Evolutionary conservation across 2,329 filamentous ascomycete species (phyloP).

Genomic region (Paraphaeosphaeria sporulosa): DNA sequence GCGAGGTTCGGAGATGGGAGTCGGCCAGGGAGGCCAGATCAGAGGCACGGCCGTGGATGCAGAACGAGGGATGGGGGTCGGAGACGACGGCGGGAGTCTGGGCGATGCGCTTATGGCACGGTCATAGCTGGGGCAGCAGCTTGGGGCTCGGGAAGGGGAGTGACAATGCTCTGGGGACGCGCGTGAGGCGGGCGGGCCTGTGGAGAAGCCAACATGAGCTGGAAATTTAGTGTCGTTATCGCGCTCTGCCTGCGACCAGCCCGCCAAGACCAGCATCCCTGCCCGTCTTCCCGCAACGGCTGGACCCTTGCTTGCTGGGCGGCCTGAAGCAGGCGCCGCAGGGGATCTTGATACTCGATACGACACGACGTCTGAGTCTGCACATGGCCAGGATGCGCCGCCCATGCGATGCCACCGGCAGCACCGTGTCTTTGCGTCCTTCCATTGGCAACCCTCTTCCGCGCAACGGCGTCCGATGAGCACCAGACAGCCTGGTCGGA

Average conservation of each 20-base stretch:
- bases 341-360: neutral
- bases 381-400: too few species aligned
- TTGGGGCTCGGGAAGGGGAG: neutral
- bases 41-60: constrained; percentile 6
- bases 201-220: constrained; percentile 14
- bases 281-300: constrained; percentile 3
- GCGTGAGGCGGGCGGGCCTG: constrained; percentile 2
- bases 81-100: constrained; percentile 11
- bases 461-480: too few species aligned
- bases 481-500: neutral
- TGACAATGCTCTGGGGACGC: constrained; percentile 6
- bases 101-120: constrained; percentile 15
- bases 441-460: too few species aligned
- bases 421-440: too few species aligned
- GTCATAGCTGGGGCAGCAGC: constrained; percentile 21
- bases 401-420: neutral
- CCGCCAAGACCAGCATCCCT: constrained; percentile 14
- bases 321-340: neutral
- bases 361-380: neutral
- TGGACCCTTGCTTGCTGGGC: constrained; percentile 14
- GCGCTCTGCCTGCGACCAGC: constrained; percentile 1
- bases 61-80: constrained; percentile 36
- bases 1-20: constrained; percentile 47
- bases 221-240: constrained; percentile 14
- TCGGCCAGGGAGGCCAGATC: constrained; percentile 28